A percentile compares a stretch with the other conserved stretches of the same genome.
phyloP scores from a whole-genome alignment of 176 grass and related monocot genomes.

The Avena insularis region DNA sequence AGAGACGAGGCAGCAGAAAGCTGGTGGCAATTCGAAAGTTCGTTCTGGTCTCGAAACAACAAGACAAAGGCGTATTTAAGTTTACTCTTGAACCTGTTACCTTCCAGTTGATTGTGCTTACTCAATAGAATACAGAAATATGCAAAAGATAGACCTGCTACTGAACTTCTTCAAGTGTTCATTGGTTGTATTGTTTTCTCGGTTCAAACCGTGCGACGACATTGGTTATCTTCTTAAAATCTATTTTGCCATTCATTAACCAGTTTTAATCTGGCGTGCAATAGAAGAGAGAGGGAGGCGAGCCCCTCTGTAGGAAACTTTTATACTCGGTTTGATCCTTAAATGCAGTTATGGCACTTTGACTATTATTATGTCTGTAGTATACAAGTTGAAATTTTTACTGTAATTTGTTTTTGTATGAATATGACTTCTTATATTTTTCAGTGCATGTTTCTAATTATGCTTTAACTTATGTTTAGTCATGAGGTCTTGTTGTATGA shows the following conservation, averaged over 20 bases:
- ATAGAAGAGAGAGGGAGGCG: no score
- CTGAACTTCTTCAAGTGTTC: neutral
- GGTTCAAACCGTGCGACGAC: neutral
- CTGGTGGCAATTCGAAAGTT: constrained; percentile 28
- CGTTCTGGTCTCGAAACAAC: constrained; percentile 30
- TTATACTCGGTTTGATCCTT: no score
- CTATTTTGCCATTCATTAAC: neutral
- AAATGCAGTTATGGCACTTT: no score
- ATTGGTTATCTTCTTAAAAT: neutral
- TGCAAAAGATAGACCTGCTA: no score
- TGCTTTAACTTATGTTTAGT: no score
- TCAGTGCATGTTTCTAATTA: no score
- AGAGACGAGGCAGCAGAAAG: constrained; percentile 47
- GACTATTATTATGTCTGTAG: no score
- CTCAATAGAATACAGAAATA: neutral
- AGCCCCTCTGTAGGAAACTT: neutral
- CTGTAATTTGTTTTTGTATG: no score
- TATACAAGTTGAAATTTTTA: no score
- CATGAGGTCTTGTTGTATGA: no score
- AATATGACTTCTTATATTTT: no score
- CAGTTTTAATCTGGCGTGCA: neutral
- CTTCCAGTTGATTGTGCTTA: neutral
- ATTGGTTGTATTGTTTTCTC: constrained; percentile 8
- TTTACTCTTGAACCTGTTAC: neutral
- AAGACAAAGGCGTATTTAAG: constrained; percentile 39